Evolutionary conservation across 768 basidiomycete species (phyloP).

Genomic region (Russula vinacea): DNA sequence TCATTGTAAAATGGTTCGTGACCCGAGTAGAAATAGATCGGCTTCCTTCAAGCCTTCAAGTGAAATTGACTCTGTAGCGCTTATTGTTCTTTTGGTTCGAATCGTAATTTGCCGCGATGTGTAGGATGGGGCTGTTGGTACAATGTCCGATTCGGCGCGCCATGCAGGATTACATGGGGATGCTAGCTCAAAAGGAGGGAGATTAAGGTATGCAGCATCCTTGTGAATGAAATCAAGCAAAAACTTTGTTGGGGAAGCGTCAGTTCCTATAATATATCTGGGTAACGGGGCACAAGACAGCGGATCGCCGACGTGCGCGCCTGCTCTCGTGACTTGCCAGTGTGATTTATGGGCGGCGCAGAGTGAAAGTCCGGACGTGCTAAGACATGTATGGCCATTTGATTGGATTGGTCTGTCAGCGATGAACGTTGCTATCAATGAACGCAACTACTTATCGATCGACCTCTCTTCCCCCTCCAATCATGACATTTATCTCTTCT

Average conservation of each 20-base stretch:
- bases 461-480: background rate
- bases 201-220: conserved; percentile 1
- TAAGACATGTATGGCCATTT: conserved; percentile 18
- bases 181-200: conserved; percentile 12
- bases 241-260: background rate
- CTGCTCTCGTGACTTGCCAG: conserved; percentile 12
- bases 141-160: conserved; percentile 5
- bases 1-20: background rate
- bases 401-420: background rate
- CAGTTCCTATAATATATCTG: conserved; percentile 10
- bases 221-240: background rate
- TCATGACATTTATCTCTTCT: background rate
- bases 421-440: conserved; percentile 7
- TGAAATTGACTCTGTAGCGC: background rate
- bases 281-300: conserved; percentile 20
- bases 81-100: background rate
- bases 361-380: conserved; percentile 20
- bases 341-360: conserved; percentile 20
- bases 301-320: conserved; percentile 17
- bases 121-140: background rate
- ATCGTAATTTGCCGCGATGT: background rate
- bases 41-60: background rate
- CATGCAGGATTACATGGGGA: background rate
- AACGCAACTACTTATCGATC: background rate
- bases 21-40: conserved; percentile 17